Evolutionary conservation across 768 basidiomycete species (phyloP), one percentile per base, ranked within the genome.

Genomic region (Tephrocybe sp.): DNA sequence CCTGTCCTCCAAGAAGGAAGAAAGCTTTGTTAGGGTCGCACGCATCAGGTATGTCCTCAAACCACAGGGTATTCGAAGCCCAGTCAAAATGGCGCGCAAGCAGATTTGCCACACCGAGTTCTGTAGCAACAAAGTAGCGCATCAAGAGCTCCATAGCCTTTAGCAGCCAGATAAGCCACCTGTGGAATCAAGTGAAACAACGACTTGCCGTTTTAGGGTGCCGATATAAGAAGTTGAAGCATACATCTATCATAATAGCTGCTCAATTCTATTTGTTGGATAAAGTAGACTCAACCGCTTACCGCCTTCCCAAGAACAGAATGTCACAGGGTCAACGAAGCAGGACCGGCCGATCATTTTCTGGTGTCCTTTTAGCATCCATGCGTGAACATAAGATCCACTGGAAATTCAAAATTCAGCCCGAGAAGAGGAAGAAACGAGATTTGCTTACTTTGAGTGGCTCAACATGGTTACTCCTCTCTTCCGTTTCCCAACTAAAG

Each of bases 231-330:
- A 96, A 96, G 63, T 93, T 93, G 71, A 88, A 90, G 65, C 93
- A 95, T 23, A 95, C 83, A 67, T 93, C 92, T 88, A 59, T 20
- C 20, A 10, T 17, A 41, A 17, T 26, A 40, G 11, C 43, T n/a
- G 23, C 28, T 36, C 51, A 26, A 50, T 39, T 37, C 28, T 42
- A 11, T 45, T 15, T 15, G 21, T 25, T 40, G 11, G 17, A 37
- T 20, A 45, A 26, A 40, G n/a, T 23, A 15, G 18, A 51, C n/a
- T 11, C 6, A 18, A 9, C 30, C 8, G 75, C 80, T 53, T 59
- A 88, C 89, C 88, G 53, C 93, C 93, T 79, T 97, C 94, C 93
- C 93, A 98, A 5, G 88, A 83, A 66, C 92, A 94, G 67, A 94
- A 92, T 0, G 87, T 82, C 24, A 90, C 87, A 8, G 95, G 93